These are phyloP conservation scores for Pseudohyphozyma bogoriensis DNA, from an alignment of 768 basidiomycete genomes.

Conservation along the genomic window DNA sequence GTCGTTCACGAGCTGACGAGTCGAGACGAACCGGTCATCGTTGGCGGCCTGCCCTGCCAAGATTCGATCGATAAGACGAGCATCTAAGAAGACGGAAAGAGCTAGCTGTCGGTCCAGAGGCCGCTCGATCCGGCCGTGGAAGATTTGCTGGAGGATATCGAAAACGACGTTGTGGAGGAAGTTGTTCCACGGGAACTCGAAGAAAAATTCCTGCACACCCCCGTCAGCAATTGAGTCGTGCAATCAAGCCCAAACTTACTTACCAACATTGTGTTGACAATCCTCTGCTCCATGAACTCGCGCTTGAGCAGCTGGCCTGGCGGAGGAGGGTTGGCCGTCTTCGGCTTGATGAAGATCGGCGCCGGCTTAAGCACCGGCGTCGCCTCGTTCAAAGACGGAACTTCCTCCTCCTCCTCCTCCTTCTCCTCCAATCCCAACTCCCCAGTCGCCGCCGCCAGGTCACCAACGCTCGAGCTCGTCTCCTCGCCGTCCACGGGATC, in stretches of 20 bases:
- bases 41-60: conserved; percentile 74
- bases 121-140: conserved; percentile 75
- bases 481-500: neutral
- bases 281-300: conserved; percentile 60
- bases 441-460: neutral
- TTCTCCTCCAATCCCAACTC: conserved; percentile 21
- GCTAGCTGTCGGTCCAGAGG: conserved; percentile 76
- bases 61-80: conserved; percentile 68
- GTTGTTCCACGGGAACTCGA: conserved; percentile 94
- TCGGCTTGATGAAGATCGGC: neutral
- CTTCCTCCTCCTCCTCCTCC: conserved; percentile 29
- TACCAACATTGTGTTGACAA: conserved; percentile 68
- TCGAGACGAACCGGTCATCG: conserved; percentile 53
- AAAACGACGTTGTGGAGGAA: conserved; percentile 95
- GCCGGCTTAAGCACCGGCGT: conserved; percentile 10
- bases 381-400: conserved; percentile 8
- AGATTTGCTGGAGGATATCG: conserved; percentile 86
- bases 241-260: conserved; percentile 31
- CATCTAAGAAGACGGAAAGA: conserved; percentile 76
- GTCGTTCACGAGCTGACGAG: conserved; percentile 47
- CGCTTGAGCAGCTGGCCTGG: conserved; percentile 70
- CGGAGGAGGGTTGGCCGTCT: conserved; percentile 27
- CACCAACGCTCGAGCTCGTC: neutral
- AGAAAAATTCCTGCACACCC: conserved; percentile 69
- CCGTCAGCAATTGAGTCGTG: neutral